These are phyloP conservation scores for Collybia nuda DNA, from an alignment of 768 basidiomycete genomes.

Conservation along the genomic window DNA sequence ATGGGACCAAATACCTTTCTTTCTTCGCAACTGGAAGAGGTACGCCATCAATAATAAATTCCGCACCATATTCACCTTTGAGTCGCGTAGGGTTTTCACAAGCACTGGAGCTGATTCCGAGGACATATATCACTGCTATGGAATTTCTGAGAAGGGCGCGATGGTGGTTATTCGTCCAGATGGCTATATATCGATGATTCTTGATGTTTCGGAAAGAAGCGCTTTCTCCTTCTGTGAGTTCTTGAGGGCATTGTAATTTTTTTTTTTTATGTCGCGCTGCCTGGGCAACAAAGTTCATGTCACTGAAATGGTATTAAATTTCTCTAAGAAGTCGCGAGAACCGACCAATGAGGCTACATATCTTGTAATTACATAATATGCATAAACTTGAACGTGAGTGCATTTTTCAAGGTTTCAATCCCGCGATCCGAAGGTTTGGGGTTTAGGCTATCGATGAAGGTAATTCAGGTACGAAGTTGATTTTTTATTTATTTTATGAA, in stretches of 20 bases:
- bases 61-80: not conserved
- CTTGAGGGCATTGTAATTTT: not conserved
- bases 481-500: too few relatives aligned
- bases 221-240: not conserved
- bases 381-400: too few relatives aligned
- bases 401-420: too few relatives aligned
- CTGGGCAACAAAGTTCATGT: too few relatives aligned
- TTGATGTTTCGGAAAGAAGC: not conserved
- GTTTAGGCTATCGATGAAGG: too few relatives aligned
- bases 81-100: not conserved
- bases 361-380: too few relatives aligned
- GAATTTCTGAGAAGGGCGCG: not conserved
- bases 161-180: not conserved
- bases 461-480: too few relatives aligned
- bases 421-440: too few relatives aligned
- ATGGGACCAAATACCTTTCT: too few relatives aligned
- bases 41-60: not conserved
- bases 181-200: constrained; percentile 2
- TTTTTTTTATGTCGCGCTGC: not conserved
- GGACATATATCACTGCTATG: not conserved
- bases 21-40: too few relatives aligned
- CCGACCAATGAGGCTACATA: too few relatives aligned
- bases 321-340: constrained; percentile 5
- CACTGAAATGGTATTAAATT: too few relatives aligned
- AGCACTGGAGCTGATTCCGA: not conserved